These are phyloP conservation scores for Suzukiozyma palmioleophila DNA, from an alignment of 1,139 yeast species.

Conservation along the genomic window DNA sequence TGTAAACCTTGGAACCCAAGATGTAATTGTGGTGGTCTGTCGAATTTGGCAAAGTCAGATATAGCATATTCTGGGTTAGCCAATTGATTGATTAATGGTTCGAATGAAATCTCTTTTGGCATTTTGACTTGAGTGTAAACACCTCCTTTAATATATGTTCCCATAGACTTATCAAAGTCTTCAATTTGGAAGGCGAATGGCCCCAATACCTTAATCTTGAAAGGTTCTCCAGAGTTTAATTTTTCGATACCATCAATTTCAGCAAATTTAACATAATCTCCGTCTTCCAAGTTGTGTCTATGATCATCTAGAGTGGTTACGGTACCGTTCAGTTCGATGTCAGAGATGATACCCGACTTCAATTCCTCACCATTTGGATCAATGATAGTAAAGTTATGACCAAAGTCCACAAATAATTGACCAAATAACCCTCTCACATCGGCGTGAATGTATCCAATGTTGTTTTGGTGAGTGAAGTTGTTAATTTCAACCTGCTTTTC, in stretches of 20 bases:
- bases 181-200: slow-evolving; percentile 86
- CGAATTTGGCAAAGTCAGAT: slow-evolving; percentile 92
- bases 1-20: slow-evolving; percentile 89
- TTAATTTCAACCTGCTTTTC: slow-evolving; percentile 77
- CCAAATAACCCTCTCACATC: slow-evolving; percentile 89
- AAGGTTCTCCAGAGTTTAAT: slow-evolving; percentile 69
- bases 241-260: slow-evolving; percentile 73
- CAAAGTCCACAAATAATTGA: slow-evolving; percentile 84
- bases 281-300: slow-evolving; percentile 92
- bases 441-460: slow-evolving; percentile 76
- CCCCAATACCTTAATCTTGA: slow-evolving; percentile 80
- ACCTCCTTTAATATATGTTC: slow-evolving; percentile 79
- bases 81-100: slow-evolving; percentile 62
- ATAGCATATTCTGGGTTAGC: slow-evolving; percentile 71
- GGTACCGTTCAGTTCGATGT: slow-evolving; percentile 82
- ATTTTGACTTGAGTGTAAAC: slow-evolving; percentile 88
- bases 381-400: slow-evolving; percentile 69
- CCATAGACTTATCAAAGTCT: slow-evolving; percentile 44
- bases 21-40: slow-evolving; percentile 85
- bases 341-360: slow-evolving; percentile 77
- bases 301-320: slow-evolving; percentile 89
- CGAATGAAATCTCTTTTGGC: slow-evolving; percentile 61
- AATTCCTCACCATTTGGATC: slow-evolving; percentile 96
- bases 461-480: slow-evolving; percentile 65
- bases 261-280: slow-evolving; percentile 81